These are phyloP conservation scores for Acmispon strigosus DNA, from an alignment of 306 rosid genomes.

Conservation along the genomic window DNA sequence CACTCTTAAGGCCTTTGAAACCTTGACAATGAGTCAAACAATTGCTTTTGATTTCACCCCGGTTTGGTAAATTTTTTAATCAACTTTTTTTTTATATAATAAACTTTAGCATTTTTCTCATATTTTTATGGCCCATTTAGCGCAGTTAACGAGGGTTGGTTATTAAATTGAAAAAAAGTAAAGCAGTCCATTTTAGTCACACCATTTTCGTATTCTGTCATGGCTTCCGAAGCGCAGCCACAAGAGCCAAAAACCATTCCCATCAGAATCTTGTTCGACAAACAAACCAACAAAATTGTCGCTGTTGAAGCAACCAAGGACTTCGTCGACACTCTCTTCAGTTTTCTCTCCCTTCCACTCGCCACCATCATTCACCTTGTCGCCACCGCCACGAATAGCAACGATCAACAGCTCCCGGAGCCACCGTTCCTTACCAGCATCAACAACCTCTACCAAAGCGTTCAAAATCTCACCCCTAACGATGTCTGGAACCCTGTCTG, in stretches of 20 bases:
- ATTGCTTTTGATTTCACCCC: too few relatives aligned
- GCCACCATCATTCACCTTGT: constrained; percentile 22
- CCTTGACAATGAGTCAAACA: too few relatives aligned
- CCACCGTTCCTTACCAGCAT: not conserved
- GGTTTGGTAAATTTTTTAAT: too few relatives aligned
- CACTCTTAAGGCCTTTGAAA: too few relatives aligned
- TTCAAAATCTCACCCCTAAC: not conserved
- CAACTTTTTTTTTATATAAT: too few relatives aligned
- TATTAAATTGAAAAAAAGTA: too few relatives aligned
- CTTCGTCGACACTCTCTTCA: constrained; percentile 26
- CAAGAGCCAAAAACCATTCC: not conserved
- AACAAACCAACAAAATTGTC: constrained; percentile 4
- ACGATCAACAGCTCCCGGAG: not conserved
- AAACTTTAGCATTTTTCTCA: too few relatives aligned
- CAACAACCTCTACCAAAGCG: constrained; percentile 12
- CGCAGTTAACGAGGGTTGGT: too few relatives aligned
- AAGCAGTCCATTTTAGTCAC: too few relatives aligned
- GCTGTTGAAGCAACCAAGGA: constrained; percentile 5
- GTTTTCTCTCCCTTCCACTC: constrained; percentile 24
- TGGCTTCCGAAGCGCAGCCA: constrained; percentile 10
- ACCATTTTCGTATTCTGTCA: not conserved
- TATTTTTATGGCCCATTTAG: too few relatives aligned
- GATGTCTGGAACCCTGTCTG: constrained; percentile 1
- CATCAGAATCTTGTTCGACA: constrained; percentile 4
- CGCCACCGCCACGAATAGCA: not conserved